Evolutionary conservation across 352 stramenopile species (phyloP), one percentile per base, ranked within the genome.

Genomic region (Albugo candida): DNA sequence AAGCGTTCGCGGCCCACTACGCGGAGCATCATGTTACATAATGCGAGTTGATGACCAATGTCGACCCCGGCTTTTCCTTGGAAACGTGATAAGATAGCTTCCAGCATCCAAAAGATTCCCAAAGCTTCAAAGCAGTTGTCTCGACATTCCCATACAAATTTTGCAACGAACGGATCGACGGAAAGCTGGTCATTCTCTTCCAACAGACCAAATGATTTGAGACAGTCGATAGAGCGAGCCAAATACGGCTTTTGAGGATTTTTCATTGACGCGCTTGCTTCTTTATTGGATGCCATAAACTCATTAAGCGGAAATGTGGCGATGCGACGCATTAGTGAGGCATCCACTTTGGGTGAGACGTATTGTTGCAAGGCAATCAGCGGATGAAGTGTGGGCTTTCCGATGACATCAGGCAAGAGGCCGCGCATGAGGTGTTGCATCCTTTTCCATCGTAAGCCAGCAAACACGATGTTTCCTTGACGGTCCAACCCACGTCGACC

Each of bases 341-440:
- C 59, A 34, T 86, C 88, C 41, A 96, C 77, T 49, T 96, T 88
- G 13, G 81, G 67, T 34, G 91, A 94, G 5, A 98, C 64, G 40
- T 93, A 65, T 27, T 80, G 74, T 51, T 97, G 88, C 36, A 98
- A 60, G 45, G 81, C 73, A 41, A 97, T 91, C 20, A 84, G 95
- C 36, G 92, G 87, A 65, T 97, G 97, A 11, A 84, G 56, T 36
- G 72, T 86, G 51, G 87, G 83, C 41, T 86, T 87, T 51, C 93
- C 93, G 17, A 78, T 95, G 17, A 98, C 89, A 27, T 95, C 76
- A 18, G 83, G 89, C 54, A 98, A 81, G 41, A 95, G 64, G 55
- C 92, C 93, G 55, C 95, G 81, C 91, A 98, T 97, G 39, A 98
- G 68, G 58, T 96, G 94, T 54, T 97, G 86, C 58, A 98, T 97